A percentile compares a stretch with the other conserved stretches of the same genome.
Evolutionary conservation across 495 filamentous ascomycete genomes (phyloP).

Genomic region (Penicillium herquei): DNA sequence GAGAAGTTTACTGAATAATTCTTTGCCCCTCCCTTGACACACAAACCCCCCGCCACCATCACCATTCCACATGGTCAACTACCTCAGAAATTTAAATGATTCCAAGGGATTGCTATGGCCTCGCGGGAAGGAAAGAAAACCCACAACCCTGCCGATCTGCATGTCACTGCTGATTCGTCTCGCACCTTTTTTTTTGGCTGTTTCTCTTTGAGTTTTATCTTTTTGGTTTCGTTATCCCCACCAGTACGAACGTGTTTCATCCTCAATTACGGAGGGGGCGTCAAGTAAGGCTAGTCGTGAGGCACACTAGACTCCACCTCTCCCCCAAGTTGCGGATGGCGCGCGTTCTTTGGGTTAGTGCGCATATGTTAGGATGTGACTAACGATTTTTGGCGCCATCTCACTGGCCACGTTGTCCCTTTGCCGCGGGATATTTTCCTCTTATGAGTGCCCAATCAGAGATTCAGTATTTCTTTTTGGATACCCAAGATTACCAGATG

Average conservation of each 20-base stretch:
- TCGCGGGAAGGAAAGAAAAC: background rate
- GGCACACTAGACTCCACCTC: slow-evolving; percentile 10
- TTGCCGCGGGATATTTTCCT: slow-evolving; percentile 15
- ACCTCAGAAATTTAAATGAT: background rate
- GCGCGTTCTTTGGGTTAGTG: slow-evolving; percentile 19
- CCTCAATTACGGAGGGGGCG: slow-evolving; percentile 9
- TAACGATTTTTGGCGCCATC: slow-evolving; percentile 1
- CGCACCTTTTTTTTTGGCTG: slow-evolving; percentile 4
- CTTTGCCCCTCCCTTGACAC: background rate
- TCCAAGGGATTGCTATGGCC: background rate
- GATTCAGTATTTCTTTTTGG: background rate
- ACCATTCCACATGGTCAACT: background rate
- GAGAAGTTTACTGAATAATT: background rate
- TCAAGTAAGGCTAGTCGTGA: slow-evolving; percentile 1
- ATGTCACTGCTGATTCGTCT: slow-evolving; percentile 19
- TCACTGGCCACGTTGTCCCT: slow-evolving; percentile 11
- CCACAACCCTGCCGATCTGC: slow-evolving; percentile 23
- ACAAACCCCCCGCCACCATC: background rate
- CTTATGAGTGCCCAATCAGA: slow-evolving; percentile 4
- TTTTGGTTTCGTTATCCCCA: background rate
- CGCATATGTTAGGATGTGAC: slow-evolving; percentile 4
- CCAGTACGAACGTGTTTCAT: slow-evolving; percentile 20
- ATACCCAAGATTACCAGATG: too few species aligned
- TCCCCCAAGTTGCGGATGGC: slow-evolving; percentile 12
- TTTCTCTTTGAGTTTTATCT: background rate